These are phyloP conservation scores for Aureobasidium melanogenum DNA, from an alignment of 2,329 filamentous ascomycete species.

Conservation along the genomic window DNA sequence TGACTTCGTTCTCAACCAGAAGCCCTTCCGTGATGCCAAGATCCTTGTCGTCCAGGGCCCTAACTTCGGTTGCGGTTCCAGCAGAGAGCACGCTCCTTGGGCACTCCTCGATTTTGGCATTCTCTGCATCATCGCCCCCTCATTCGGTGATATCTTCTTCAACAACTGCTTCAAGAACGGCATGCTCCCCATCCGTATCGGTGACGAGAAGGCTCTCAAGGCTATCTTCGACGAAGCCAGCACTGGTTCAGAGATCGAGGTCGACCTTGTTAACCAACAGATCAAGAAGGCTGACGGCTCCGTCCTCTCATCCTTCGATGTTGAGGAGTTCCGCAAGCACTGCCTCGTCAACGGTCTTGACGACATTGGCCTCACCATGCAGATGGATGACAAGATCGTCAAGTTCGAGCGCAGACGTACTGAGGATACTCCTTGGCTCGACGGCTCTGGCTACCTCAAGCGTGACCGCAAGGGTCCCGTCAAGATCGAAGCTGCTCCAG, in stretches of 20 bases:
- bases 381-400: slow-evolving; percentile 80
- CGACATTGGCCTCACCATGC: slow-evolving; percentile 91
- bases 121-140: slow-evolving; percentile 83
- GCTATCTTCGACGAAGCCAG: slow-evolving; percentile 67
- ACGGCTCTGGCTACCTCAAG: slow-evolving; percentile 72
- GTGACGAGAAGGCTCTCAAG: slow-evolving; percentile 56
- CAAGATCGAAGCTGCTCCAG: slow-evolving; percentile 56
- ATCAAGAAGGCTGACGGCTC: slow-evolving; percentile 69
- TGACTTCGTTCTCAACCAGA: slow-evolving; percentile 82
- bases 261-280: slow-evolving; percentile 77
- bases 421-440: slow-evolving; percentile 77
- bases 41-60: slow-evolving; percentile 84
- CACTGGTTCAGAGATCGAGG: slow-evolving; percentile 74
- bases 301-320: slow-evolving; percentile 69
- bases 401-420: slow-evolving; percentile 73
- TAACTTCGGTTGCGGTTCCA: slow-evolving; percentile 93
- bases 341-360: slow-evolving; percentile 89
- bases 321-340: slow-evolving; percentile 90
- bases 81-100: slow-evolving; percentile 94
- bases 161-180: slow-evolving; percentile 99
- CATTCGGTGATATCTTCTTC: slow-evolving; percentile 90
- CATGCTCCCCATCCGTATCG: slow-evolving; percentile 81
- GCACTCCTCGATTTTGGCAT: slow-evolving; percentile 95
- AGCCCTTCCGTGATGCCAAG: slow-evolving; percentile 74
- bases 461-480: slow-evolving; percentile 48